Base-by-base conservation (phyloP, 129 eudicot genomes). In the Flaveria sonorensis region DNA sequence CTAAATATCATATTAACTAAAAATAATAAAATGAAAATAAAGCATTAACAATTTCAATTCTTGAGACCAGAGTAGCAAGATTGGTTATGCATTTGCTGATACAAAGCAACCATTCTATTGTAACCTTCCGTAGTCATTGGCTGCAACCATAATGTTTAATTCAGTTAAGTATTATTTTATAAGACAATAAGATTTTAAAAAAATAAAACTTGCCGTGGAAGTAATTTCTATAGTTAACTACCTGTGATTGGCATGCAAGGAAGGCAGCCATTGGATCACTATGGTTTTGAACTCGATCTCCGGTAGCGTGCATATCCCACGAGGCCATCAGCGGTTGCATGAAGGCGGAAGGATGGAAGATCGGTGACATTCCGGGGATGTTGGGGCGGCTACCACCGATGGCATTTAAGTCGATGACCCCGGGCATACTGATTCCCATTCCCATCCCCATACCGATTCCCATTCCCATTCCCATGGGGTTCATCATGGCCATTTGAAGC, bases 401-500 rank as follows among this genome's bases (percentile, higher is more conserved):
- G 48, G 86, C 2, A 77, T 84, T 89, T 39, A 92, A 72, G 79
- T 92, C 97, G 92, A 92, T 87, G 43, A 84, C 73, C 10, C 89
- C 90, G 67, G 82, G 77, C 57, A 86, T 88, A 1, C 86, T n/a
- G 0, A 60, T 10, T 3, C 67, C 67, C 67, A 61, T 61, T 4
- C 67, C 67, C 14, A 26, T n/a, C 50, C 23, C 96, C 88, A 85
- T 83, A 1, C 92, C 92, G 86, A 83, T 79, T 0, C 88, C 92
- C 85, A 88, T 82, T 7, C 90, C 88, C 83, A 85, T 77, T 2
- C 84, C 86, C 85, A 84, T 77, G 24, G 89, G 90, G 15, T 82
- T 83, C 96, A 92, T 92, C 98, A 92, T 88, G 2, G 96, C 85
- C 92, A 92, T 86, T 80, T 92, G 96, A 39, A 88, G 90, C 64